phyloP scores from a whole-genome alignment of 441 rosid genomes.

The Hura crepitans region DNA sequence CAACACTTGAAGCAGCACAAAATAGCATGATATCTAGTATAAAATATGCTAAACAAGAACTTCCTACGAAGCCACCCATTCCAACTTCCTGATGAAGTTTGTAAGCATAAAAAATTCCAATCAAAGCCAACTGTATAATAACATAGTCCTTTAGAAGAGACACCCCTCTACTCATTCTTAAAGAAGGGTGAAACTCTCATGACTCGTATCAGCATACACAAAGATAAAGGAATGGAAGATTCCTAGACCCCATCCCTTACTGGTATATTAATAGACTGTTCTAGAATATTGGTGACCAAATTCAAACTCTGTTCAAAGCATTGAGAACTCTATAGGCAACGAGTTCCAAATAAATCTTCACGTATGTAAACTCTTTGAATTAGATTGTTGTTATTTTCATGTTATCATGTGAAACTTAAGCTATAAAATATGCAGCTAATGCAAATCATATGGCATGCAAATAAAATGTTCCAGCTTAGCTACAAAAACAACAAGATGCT shows the following conservation, averaged over 20 bases:
- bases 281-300: neutral
- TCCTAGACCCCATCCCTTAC: neutral
- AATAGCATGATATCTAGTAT: neutral
- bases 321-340: neutral
- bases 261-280: neutral
- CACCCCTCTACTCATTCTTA: neutral
- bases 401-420: constrained; percentile 3
- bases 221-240: neutral
- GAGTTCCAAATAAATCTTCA: neutral
- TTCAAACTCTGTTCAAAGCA: neutral
- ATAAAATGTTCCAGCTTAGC: neutral
- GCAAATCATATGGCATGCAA: neutral
- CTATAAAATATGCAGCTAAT: neutral
- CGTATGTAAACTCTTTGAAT: neutral
- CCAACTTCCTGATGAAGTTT: neutral
- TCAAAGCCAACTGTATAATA: no score
- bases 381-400: neutral
- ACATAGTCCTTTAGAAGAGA: neutral
- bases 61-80: constrained; percentile 1
- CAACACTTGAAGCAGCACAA: neutral
- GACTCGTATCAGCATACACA: neutral
- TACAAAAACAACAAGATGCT: neutral
- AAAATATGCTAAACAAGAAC: neutral
- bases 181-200: neutral
- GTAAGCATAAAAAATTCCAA: neutral